Percentiles rank a stretch among this genome's conserved stretches.
Conservation (phyloP, 805 yeast species). For the Lipomyces oligophaga region DNA sequence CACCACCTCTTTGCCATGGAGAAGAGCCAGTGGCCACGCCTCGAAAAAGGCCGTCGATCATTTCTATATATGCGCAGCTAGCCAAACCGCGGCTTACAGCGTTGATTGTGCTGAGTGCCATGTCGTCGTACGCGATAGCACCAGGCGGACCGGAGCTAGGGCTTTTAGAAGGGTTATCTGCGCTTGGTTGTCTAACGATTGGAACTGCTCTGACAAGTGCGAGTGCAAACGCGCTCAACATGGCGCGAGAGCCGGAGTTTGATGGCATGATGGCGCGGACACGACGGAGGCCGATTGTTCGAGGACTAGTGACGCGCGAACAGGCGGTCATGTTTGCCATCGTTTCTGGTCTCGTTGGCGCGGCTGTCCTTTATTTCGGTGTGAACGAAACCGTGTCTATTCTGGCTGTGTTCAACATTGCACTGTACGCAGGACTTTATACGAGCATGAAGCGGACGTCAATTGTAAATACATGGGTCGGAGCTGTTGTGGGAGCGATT, state of each 20-base stretch:
- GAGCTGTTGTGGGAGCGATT: constrained; percentile 97
- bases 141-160: too few relatives aligned
- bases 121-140: constrained; percentile 89
- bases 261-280: constrained; percentile 88
- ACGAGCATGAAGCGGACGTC: constrained; percentile 83
- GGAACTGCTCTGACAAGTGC: constrained; percentile 90
- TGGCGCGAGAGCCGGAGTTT: constrained; percentile 92
- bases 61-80: constrained; percentile 58
- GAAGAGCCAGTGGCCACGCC: constrained; percentile 2
- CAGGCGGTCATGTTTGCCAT: constrained; percentile 84
- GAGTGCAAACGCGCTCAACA: constrained; percentile 93
- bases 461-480: constrained; percentile 94
- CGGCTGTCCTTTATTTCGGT: constrained; percentile 63
- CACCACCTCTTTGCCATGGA: constrained; percentile 11
- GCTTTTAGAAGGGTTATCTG: too few relatives aligned
- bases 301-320: constrained; percentile 66
- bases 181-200: constrained; percentile 51
- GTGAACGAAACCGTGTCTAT: constrained; percentile 81
- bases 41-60: constrained; percentile 6
- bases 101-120: constrained; percentile 82
- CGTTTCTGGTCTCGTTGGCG: constrained; percentile 66
- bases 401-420: constrained; percentile 77
- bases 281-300: constrained; percentile 81
- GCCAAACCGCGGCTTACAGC: constrained; percentile 87
- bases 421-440: constrained; percentile 82